A percentile compares a stretch with the other conserved stretches of the same genome.
These are phyloP conservation scores for Talaromyces trachyspermus DNA, from an alignment of 495 filamentous ascomycete genomes.

Conservation along the genomic window DNA sequence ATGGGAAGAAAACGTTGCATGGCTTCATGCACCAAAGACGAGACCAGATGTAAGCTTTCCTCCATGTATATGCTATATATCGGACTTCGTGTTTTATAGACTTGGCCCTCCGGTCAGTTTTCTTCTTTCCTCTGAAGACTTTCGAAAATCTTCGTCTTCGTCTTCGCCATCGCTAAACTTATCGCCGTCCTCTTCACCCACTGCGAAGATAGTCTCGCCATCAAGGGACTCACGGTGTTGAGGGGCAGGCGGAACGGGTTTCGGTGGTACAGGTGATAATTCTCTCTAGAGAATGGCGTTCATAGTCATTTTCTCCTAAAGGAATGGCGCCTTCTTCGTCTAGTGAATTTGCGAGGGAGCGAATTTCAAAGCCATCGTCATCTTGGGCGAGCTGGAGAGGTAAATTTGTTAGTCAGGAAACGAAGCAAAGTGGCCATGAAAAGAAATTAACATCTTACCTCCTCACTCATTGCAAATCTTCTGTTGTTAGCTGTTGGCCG, in stretches of 20 bases:
- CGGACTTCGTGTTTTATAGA: background rate
- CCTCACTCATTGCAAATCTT: slow-evolving; percentile 97
- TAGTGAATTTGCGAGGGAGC: slow-evolving; percentile 76
- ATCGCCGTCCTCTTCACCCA: slow-evolving; percentile 73
- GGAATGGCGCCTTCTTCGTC: slow-evolving; percentile 51
- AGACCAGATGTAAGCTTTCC: background rate
- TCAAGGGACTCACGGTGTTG: slow-evolving; percentile 64
- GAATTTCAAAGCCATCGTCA: slow-evolving; percentile 97
- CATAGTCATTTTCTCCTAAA: background rate
- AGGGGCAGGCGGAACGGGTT: slow-evolving; percentile 39
- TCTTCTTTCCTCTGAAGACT: slow-evolving; percentile 46
- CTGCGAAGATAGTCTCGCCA: slow-evolving; percentile 90
- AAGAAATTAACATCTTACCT: too few species aligned
- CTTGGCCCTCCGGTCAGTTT: slow-evolving; percentile 49
- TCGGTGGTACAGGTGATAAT: slow-evolving; percentile 45
- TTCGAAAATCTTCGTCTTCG: slow-evolving; percentile 48
- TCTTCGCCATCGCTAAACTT: slow-evolving; percentile 68
- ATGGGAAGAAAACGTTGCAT: too few species aligned
- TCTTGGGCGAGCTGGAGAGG: slow-evolving; percentile 88
- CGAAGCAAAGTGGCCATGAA: too few species aligned
- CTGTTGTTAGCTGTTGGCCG: slow-evolving; percentile 93
- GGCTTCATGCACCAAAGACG: background rate
- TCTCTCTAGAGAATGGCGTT: slow-evolving; percentile 16
- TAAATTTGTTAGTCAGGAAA: slow-evolving; percentile 18
- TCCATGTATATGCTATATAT: background rate